Conservation (phyloP, 306 rosid genomes). For the Mimosa bimucronata region DNA sequence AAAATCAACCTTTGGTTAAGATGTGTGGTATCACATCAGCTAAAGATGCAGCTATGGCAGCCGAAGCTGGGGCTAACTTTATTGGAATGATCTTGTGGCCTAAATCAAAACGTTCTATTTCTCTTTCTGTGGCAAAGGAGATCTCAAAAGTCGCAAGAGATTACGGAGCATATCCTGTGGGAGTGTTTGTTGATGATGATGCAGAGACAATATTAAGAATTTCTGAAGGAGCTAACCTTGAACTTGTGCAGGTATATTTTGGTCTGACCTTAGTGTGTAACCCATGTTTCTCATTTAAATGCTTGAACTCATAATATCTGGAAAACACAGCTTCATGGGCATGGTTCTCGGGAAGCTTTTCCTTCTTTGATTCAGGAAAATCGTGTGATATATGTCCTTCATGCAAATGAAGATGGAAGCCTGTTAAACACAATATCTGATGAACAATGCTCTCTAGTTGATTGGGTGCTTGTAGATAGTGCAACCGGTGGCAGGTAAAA, state of each 20-base stretch:
- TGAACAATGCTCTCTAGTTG: constrained; percentile 71
- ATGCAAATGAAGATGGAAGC: constrained; percentile 73
- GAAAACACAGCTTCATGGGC: constrained; percentile 85
- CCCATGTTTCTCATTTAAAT: constrained; percentile 25
- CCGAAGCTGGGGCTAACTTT: constrained; percentile 95
- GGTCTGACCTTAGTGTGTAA: not conserved
- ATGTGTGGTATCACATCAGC: constrained; percentile 96
- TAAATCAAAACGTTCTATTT: constrained; percentile 86
- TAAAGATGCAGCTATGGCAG: constrained; percentile 88
- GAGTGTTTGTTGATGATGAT: constrained; percentile 91
- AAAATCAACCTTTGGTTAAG: constrained; percentile 68
- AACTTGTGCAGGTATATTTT: constrained; percentile 72
- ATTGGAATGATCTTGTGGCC: constrained; percentile 98
- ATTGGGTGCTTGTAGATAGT: constrained; percentile 86
- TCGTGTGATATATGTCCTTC: constrained; percentile 83
- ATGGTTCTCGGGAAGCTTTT: constrained; percentile 71
- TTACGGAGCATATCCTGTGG: constrained; percentile 84
- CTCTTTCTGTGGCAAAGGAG: constrained; percentile 83
- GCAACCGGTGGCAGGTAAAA: constrained; percentile 87
- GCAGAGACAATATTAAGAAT: constrained; percentile 70
- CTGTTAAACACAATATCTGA: constrained; percentile 65
- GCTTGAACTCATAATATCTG: constrained; percentile 30
- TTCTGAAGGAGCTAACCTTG: constrained; percentile 71
- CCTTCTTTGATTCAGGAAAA: constrained; percentile 53
- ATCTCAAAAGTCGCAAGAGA: constrained; percentile 83